These are phyloP conservation scores for Agrostemma githago DNA, from an alignment of 148 eudicot species.

Conservation along the genomic window DNA sequence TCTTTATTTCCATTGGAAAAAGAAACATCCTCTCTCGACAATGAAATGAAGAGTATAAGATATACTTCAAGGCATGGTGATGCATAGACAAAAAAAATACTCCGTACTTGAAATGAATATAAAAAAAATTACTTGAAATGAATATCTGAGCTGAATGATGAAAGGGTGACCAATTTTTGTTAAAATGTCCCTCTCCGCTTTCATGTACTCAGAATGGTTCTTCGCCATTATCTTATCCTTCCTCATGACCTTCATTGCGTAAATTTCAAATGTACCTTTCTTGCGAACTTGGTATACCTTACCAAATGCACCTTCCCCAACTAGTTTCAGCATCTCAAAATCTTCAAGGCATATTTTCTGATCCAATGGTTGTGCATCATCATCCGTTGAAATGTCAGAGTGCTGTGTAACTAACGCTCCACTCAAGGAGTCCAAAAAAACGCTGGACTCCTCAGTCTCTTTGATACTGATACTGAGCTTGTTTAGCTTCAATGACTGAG, in stretches of 20 bases:
- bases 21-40: not conserved
- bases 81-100: slow-evolving; percentile 1
- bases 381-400: slow-evolving; percentile 30
- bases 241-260: slow-evolving; percentile 94
- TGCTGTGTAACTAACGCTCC: slow-evolving; percentile 28
- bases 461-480: slow-evolving; percentile 50
- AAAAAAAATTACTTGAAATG: slow-evolving; percentile 60
- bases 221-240: slow-evolving; percentile 90
- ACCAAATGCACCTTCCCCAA: slow-evolving; percentile 88
- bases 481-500: slow-evolving; percentile 57
- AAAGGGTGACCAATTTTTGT: slow-evolving; percentile 79
- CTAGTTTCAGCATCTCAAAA: slow-evolving; percentile 73
- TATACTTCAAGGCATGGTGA: slow-evolving; percentile 3
- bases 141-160: slow-evolving; percentile 85
- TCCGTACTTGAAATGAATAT: slow-evolving; percentile 91
- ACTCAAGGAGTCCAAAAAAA: slow-evolving; percentile 25
- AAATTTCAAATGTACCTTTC: slow-evolving; percentile 69
- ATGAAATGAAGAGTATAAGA: not conserved
- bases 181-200: slow-evolving; percentile 89
- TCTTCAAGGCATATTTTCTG: slow-evolving; percentile 60
- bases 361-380: slow-evolving; percentile 23
- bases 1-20: not conserved
- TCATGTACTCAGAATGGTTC: slow-evolving; percentile 91
- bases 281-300: slow-evolving; percentile 84
- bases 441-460: slow-evolving; percentile 44